These are phyloP conservation scores for Aspergillus biplanus DNA, from an alignment of 495 filamentous ascomycete genomes.

Conservation along the genomic window DNA sequence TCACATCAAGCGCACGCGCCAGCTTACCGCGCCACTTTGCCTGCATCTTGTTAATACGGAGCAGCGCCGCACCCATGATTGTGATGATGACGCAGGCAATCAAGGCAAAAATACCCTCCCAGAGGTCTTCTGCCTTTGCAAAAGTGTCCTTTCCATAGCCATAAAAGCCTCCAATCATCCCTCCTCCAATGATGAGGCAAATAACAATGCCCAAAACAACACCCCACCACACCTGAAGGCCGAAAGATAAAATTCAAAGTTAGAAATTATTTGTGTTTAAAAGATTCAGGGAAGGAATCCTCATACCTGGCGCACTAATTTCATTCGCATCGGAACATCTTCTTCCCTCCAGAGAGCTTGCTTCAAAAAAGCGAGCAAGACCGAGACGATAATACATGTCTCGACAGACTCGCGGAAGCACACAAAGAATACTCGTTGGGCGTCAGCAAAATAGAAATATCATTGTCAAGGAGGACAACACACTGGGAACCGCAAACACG, in stretches of 20 bases:
- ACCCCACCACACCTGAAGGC: slow-evolving; percentile 70
- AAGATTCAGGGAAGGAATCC: neutral
- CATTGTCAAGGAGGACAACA: slow-evolving; percentile 25
- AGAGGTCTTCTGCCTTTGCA: slow-evolving; percentile 67
- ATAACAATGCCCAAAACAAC: slow-evolving; percentile 63
- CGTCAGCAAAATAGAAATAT: slow-evolving; percentile 75
- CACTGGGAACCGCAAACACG: slow-evolving; percentile 50
- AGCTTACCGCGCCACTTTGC: slow-evolving; percentile 85
- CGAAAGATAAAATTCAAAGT: neutral
- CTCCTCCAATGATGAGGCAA: slow-evolving; percentile 69
- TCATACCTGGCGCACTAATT: slow-evolving; percentile 69
- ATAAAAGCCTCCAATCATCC: slow-evolving; percentile 83
- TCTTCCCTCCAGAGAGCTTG: slow-evolving; percentile 67
- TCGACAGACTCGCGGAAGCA: slow-evolving; percentile 83
- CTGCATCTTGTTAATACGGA: slow-evolving; percentile 80
- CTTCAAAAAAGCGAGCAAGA: slow-evolving; percentile 79
- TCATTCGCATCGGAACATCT: slow-evolving; percentile 63
- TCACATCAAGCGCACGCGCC: slow-evolving; percentile 52
- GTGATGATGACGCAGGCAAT: slow-evolving; percentile 78
- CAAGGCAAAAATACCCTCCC: slow-evolving; percentile 76
- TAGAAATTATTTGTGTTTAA: neutral
- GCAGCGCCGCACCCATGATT: slow-evolving; percentile 75
- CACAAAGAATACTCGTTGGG: slow-evolving; percentile 83
- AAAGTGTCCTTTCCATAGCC: slow-evolving; percentile 67
- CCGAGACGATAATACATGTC: slow-evolving; percentile 78